These are phyloP conservation scores for Erodium maritimum DNA, from an alignment of 345 rosid species.

Conservation along the genomic window DNA sequence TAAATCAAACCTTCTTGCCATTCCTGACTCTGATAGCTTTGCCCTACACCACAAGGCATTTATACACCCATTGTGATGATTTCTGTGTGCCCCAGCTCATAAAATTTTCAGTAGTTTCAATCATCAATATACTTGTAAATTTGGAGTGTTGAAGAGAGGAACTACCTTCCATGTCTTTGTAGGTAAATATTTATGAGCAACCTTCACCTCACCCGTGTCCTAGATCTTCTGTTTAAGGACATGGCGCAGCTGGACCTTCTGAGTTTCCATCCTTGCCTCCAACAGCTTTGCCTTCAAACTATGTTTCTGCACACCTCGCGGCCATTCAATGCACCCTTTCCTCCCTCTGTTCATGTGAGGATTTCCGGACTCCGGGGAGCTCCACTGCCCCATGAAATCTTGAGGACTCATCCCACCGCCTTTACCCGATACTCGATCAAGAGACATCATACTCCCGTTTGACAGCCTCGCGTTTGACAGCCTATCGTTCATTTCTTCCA, in stretches of 20 bases:
- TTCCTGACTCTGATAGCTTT: no score
- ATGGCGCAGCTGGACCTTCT: conserved; percentile 74
- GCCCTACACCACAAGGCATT: no score
- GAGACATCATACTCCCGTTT: conserved; percentile 42
- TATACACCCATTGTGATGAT: no score
- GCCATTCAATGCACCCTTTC: conserved; percentile 99
- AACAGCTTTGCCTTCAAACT: conserved; percentile 86
- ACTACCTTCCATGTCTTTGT: no score
- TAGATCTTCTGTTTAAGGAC: conserved; percentile 88
- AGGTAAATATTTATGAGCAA: no score
- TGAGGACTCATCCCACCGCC: conserved; percentile 50
- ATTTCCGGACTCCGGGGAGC: conserved; percentile 65
- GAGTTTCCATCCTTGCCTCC: conserved; percentile 79
- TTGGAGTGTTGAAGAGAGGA: no score
- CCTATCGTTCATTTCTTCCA: conserved; percentile 56
- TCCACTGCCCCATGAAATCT: conserved; percentile 64
- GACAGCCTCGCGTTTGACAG: conserved; percentile 66
- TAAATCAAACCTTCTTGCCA: no score
- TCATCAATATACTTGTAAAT: no score
- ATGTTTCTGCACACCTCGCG: conserved; percentile 62
- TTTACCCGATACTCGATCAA: conserved; percentile 51
- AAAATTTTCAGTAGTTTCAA: no score
- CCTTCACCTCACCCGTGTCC: conserved; percentile 3
- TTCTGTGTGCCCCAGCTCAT: no score
- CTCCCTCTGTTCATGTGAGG: conserved; percentile 61